Conservation (phyloP, 495 filamentous ascomycete species). For the Lindgomyces ingoldianus region DNA sequence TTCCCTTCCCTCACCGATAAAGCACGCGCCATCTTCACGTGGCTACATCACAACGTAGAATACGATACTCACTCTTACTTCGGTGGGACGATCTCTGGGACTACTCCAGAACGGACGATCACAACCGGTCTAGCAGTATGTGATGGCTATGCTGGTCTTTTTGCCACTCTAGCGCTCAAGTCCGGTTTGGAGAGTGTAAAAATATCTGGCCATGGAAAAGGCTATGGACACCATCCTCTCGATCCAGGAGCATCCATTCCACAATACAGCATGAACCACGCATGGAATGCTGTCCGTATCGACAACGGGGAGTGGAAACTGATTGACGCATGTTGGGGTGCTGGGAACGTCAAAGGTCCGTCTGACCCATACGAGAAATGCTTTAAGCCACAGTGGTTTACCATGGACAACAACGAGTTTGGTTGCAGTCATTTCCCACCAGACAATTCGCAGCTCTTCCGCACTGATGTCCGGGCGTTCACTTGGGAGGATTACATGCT, state of each 20-base stretch:
- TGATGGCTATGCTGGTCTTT: conserved; percentile 86
- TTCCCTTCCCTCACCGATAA: conserved; percentile 85
- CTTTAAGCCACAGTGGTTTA: conserved; percentile 74
- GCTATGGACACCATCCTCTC: conserved; percentile 66
- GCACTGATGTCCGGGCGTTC: conserved; percentile 57
- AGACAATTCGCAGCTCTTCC: conserved; percentile 68
- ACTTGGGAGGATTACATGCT: conserved; percentile 80
- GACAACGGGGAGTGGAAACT: conserved; percentile 89
- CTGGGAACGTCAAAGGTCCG: conserved; percentile 59
- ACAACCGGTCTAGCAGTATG: conserved; percentile 81
- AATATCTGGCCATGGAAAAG: conserved; percentile 82
- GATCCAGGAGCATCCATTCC: conserved; percentile 60
- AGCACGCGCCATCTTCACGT: conserved; percentile 87
- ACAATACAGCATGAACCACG: conserved; percentile 63
- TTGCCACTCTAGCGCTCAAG: conserved; percentile 67
- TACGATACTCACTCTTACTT: conserved; percentile 84
- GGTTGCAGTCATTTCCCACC: conserved; percentile 75
- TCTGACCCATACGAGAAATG: conserved; percentile 60
- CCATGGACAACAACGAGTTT: conserved; percentile 79
- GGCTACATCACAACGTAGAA: conserved; percentile 89
- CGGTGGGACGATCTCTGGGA: conserved; percentile 59
- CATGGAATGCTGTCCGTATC: conserved; percentile 91
- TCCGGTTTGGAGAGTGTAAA: conserved; percentile 72
- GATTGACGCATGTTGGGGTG: conserved; percentile 90
- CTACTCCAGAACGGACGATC: conserved; percentile 67